phyloP scores from a whole-genome alignment of 768 basidiomycete species.

The Lentinula edodes region DNA sequence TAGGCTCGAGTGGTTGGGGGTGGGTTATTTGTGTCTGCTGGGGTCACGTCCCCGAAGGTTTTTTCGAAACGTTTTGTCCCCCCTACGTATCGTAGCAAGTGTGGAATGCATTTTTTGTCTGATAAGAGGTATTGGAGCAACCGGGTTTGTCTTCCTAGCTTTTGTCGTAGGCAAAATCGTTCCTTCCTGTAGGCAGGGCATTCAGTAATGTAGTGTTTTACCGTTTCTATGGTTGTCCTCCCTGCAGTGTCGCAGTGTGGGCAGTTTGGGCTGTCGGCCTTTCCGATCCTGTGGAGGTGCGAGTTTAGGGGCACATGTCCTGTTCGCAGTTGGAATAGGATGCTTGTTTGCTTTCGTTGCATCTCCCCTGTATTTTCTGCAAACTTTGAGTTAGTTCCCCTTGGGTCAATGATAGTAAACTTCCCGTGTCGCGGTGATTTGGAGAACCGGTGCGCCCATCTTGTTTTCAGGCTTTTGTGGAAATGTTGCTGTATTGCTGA shows the following conservation, averaged over 20 bases:
- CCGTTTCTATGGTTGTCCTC: background rate
- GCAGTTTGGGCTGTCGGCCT: conserved; percentile 11
- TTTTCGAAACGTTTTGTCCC: background rate
- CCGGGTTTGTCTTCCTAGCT: background rate
- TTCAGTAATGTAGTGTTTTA: background rate
- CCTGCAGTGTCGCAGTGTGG: conserved; percentile 4
- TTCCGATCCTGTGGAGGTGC: conserved; percentile 18
- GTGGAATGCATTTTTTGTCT: background rate
- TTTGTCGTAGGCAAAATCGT: background rate
- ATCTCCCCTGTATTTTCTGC: background rate
- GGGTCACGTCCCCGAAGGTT: background rate
- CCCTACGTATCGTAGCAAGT: background rate
- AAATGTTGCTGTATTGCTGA: background rate
- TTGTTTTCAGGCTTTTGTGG: background rate
- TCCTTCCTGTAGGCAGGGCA: background rate
- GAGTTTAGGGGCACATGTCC: conserved; percentile 21
- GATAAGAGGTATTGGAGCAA: background rate
- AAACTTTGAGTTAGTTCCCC: background rate
- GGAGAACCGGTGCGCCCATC: background rate
- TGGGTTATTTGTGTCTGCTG: background rate
- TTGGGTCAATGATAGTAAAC: background rate
- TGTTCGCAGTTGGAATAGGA: conserved; percentile 24
- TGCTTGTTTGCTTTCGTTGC: conserved; percentile 8
- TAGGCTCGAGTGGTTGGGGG: background rate
- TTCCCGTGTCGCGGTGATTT: background rate